Evolutionary conservation across 2,329 filamentous ascomycete genomes (phyloP).

Genomic region (Colletotrichum graminicola): DNA sequence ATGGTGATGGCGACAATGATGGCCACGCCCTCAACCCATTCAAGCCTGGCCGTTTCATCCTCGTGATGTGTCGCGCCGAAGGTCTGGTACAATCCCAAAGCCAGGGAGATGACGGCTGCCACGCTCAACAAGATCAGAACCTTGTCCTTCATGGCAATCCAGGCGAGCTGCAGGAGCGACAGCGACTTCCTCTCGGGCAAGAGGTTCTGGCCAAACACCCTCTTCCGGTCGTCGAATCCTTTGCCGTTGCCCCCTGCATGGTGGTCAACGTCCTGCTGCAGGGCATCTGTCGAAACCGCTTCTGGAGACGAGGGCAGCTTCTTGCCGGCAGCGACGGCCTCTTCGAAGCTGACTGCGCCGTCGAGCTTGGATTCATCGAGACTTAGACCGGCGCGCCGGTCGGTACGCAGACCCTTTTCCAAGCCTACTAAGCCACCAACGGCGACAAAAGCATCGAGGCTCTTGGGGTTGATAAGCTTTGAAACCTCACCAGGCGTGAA

Average conservation of each 20-base stretch:
- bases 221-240: constrained; percentile 62
- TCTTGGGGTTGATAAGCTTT: constrained; percentile 66
- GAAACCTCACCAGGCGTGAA: constrained; percentile 67
- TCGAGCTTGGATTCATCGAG: constrained; percentile 61
- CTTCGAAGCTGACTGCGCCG: constrained; percentile 61
- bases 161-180: constrained; percentile 76
- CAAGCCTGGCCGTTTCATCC: constrained; percentile 67
- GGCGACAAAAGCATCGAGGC: constrained; percentile 60
- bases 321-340: constrained; percentile 58
- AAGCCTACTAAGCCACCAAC: constrained; percentile 67
- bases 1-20: constrained; percentile 84
- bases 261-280: constrained; percentile 34
- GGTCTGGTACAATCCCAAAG: constrained; percentile 80
- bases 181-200: constrained; percentile 77
- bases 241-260: constrained; percentile 32
- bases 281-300: constrained; percentile 41
- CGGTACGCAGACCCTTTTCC: constrained; percentile 63
- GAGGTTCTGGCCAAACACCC: constrained; percentile 72
- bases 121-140: constrained; percentile 78
- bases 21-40: constrained; percentile 86
- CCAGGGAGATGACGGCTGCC: constrained; percentile 78
- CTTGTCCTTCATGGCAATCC: constrained; percentile 87
- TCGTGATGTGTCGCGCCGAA: constrained; percentile 65
- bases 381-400: constrained; percentile 62
- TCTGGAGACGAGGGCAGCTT: constrained; percentile 47